Evolutionary conservation across 305 asterid species (phyloP), one percentile per base, ranked within the genome.

Genomic region (Fraxinus platypoda): DNA sequence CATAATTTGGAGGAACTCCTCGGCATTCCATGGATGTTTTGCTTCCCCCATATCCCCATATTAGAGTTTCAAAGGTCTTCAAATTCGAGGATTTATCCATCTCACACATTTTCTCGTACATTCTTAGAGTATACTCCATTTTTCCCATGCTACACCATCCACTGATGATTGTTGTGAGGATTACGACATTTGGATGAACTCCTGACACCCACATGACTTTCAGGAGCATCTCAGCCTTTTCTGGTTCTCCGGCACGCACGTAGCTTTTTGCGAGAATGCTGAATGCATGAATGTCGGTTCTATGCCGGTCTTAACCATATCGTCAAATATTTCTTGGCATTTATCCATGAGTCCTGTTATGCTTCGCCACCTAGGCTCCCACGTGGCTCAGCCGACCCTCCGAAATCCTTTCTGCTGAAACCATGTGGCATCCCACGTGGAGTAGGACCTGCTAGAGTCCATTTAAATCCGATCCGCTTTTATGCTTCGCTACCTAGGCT

Each of bases 11-110:
- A 93, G 90, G 30, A 95, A 77, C 86, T 94, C 96, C 57, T 95
- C 92, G 0, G 95, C 97, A 83, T 91, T 93, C 98, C 95, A 88
- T 1, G 98, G 97, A 78, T 88, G 97, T 73, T 93, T 94, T 15
- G 94, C 96, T 87, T 95, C 98, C 59, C 97, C 97, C 97, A 78
- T 87, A 95, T 80, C 97, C 99, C 99, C 99, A 94, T 38, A 94
- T 93, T 26, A 95, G 91, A 8, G 98, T 95, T 68, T 95, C 97
- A 57, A 87, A 93, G 12, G 98, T 94, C 84, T 89, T 92, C 83
- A 93, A 59, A 84, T 93, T 95, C 0, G 98, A 97, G 35, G 91
- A 37, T 6, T 92, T 84, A 6, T 89, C 97, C 90, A 88, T 86
- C 80, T 87, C 84, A 35, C 88, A 84, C 97, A 95, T 93, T 84